Evolutionary conservation across 73 alveolate species (phyloP).

Genomic region (Stentor roeselii): DNA sequence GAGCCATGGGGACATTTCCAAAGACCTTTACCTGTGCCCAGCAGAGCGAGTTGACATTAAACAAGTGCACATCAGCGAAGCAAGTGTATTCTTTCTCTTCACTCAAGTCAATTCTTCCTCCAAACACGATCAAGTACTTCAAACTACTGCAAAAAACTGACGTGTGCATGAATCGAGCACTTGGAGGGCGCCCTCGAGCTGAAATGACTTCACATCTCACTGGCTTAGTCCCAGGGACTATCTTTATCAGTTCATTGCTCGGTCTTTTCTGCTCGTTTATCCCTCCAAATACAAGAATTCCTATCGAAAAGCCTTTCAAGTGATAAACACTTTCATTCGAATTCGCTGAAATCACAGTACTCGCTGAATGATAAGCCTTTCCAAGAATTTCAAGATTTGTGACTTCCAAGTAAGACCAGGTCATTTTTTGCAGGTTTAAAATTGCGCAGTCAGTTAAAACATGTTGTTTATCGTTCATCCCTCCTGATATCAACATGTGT

Average conservation of each 20-base stretch:
- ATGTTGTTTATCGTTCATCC: constrained; percentile 17
- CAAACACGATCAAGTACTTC: constrained; percentile 1
- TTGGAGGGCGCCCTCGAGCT: constrained; percentile 9
- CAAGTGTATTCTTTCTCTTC: background rate
- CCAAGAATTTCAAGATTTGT: background rate
- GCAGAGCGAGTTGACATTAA: background rate
- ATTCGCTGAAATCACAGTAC: background rate
- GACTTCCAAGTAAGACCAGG: background rate
- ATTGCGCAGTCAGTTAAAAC: background rate
- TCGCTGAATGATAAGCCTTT: background rate
- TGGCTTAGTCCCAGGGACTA: background rate
- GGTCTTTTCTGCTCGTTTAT: background rate
- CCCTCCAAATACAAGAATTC: constrained; percentile 28
- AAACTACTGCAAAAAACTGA: background rate
- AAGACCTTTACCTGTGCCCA: background rate
- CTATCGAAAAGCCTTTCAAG: background rate
- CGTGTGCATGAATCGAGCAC: constrained; percentile 16
- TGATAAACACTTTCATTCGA: background rate
- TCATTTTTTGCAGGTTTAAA: background rate
- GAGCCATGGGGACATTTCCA: constrained; percentile 24
- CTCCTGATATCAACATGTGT: constrained; percentile 23
- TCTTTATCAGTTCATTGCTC: background rate
- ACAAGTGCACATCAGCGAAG: constrained; percentile 2
- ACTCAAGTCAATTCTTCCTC: constrained; percentile 34
- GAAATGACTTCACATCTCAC: background rate